Percentiles rank a stretch among this genome's conserved stretches.
phyloP scores from a whole-genome alignment of 805 yeast genomes.

The Dipodascopsis tothii region DNA sequence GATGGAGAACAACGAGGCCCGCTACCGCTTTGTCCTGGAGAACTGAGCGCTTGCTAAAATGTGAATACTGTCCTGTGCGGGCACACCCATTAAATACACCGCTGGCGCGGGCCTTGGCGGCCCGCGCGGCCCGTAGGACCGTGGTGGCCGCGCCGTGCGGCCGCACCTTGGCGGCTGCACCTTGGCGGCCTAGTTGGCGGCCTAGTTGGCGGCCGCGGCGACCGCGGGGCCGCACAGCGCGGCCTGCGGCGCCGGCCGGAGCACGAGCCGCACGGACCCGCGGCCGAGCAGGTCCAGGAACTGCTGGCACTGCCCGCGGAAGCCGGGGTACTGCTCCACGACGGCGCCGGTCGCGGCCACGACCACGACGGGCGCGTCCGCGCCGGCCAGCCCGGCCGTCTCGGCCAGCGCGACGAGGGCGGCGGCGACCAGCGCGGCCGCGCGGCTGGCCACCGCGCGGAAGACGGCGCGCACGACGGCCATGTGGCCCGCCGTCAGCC shows the following conservation, averaged over 20 bases:
- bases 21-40: constrained; percentile 19
- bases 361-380: constrained; percentile 16
- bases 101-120: too few relatives aligned
- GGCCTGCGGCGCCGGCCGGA: constrained; percentile 11
- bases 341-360: constrained; percentile 32
- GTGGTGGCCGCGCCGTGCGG: too few relatives aligned
- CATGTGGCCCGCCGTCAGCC: constrained; percentile 23
- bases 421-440: constrained; percentile 31
- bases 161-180: too few relatives aligned
- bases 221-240: constrained; percentile 23
- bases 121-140: not conserved
- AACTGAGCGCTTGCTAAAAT: not conserved
- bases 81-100: too few relatives aligned
- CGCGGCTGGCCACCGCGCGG: constrained; percentile 29
- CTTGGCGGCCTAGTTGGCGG: too few relatives aligned
- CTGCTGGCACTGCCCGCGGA: constrained; percentile 27
- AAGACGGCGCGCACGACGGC: constrained; percentile 24
- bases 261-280: constrained; percentile 7
- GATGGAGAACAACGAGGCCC: constrained; percentile 22
- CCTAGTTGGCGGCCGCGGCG: constrained; percentile 23
- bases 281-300: constrained; percentile 22
- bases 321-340: constrained; percentile 30
- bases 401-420: constrained; percentile 21
- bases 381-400: constrained; percentile 25
- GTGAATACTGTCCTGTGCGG: not conserved